Base-by-base conservation (phyloP, 2,329 filamentous ascomycete genomes). In the Fusarium sterilihyphosum region DNA sequence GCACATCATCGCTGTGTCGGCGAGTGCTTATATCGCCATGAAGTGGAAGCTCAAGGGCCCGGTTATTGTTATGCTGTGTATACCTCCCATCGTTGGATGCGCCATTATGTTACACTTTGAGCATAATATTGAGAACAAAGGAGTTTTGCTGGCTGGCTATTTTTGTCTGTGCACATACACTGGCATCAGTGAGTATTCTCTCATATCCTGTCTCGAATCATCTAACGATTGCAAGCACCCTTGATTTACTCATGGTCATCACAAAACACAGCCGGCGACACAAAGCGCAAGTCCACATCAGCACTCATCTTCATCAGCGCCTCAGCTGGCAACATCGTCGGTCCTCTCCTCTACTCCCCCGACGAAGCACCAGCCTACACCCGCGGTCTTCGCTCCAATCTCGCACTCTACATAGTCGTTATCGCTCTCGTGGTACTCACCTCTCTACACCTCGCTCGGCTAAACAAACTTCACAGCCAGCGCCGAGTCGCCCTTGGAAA, bases 261-360 rank as follows among this genome's bases (percentile, higher is more conserved):
- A 5, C 88, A 90, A 69, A 92, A 92, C 72, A 91, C 91, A 0
- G 91, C 88, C 1, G 91, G 92, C 3, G 91, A 93, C 77, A 93
- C 91, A 0, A 93, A 93, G 81, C 89, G 90, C 71, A 93, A 92
- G 77, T 87, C 88, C 16, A 91, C 88, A 0, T 92, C 90, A 0
- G 90, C 87, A 18, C 84, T 92, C 12, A 83, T 93, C 3, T 91
- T 93, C 75, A 86, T 93, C 53, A 90, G 91, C 9, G 88, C 91
- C 67, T 92, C 88, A 59, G 88, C 87, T 4, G 92, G 91, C 11
- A 93, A 93, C 73, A 89, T 93, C 41, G 83, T 92, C 29, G 91
- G 91, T 0, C 91, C 91, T 1, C 86, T 90, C 53, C 83, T 93
- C 1, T 93, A 92, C 79, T 91, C 88, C 8, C 88, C 89, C 0